A percentile compares a stretch with the other conserved stretches of the same genome.
Evolutionary conservation across 768 basidiomycete genomes (phyloP).

Genomic region (Galerina marginata): DNA sequence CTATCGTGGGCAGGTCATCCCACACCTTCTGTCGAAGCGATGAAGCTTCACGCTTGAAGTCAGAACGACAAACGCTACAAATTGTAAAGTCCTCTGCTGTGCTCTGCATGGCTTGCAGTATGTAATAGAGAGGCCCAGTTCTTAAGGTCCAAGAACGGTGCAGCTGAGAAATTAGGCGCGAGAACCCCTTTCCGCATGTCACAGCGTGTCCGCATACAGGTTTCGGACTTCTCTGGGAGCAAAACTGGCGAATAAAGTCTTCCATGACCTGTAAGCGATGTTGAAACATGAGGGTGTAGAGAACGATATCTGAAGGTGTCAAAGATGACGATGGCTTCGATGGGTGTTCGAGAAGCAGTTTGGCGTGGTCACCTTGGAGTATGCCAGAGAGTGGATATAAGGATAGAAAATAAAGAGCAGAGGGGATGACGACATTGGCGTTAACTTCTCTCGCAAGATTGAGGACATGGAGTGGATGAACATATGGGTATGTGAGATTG

Average conservation of each 20-base stretch:
- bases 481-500: conserved; percentile 59
- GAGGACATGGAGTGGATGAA: conserved; percentile 62
- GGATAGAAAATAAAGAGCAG: conserved; percentile 63
- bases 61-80: conserved; percentile 48
- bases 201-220: conserved; percentile 33
- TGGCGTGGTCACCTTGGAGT: conserved; percentile 55
- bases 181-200: conserved; percentile 48
- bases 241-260: conserved; percentile 52
- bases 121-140: conserved; percentile 60
- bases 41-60: conserved; percentile 47
- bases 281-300: conserved; percentile 64
- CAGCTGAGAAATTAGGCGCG: conserved; percentile 46
- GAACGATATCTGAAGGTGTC: conserved; percentile 44
- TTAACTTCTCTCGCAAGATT: conserved; percentile 59
- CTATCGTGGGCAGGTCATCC: conserved; percentile 50
- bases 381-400: conserved; percentile 57
- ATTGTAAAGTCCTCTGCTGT: conserved; percentile 43
- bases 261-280: conserved; percentile 52
- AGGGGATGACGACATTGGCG: conserved; percentile 50
- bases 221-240: conserved; percentile 35
- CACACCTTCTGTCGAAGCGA: conserved; percentile 46
- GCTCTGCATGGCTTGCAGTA: conserved; percentile 50
- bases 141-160: conserved; percentile 53
- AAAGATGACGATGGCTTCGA: conserved; percentile 54
- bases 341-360: conserved; percentile 52